Evolutionary conservation across 768 basidiomycete genomes (phyloP).

Genomic region (Boletus reticuloceps): DNA sequence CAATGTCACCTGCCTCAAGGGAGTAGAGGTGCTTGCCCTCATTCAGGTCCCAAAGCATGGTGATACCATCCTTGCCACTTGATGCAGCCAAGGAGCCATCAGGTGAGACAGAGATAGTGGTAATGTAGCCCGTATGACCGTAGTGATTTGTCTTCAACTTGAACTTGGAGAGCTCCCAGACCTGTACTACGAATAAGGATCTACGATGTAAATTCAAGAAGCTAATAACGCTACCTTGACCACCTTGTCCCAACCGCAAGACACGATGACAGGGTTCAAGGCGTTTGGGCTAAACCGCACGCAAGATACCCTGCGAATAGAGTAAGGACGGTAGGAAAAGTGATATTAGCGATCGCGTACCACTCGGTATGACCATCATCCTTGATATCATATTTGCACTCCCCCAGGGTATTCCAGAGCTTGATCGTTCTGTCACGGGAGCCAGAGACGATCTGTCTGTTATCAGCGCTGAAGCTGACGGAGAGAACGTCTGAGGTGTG

Average conservation of each 20-base stretch:
- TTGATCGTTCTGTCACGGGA: constrained; percentile 97
- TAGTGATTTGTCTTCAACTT: constrained; percentile 99
- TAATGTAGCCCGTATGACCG: constrained; percentile 99
- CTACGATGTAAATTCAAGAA: background rate
- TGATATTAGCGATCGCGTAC: constrained; percentile 32
- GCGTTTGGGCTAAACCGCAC: constrained; percentile 99
- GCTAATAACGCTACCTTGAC: constrained; percentile 76
- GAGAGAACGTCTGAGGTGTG: constrained; percentile 98
- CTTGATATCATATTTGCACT: constrained; percentile 99
- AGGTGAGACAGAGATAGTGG: constrained; percentile 96
- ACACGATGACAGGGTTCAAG: constrained; percentile 96
- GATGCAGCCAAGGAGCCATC: constrained; percentile 99
- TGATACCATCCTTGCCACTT: constrained; percentile 99
- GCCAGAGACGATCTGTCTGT: constrained; percentile 98
- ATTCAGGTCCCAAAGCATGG: constrained; percentile 99
- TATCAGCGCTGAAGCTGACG: constrained; percentile 99
- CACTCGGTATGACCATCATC: constrained; percentile 98
- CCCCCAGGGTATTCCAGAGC: constrained; percentile 99
- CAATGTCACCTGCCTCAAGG: constrained; percentile 95
- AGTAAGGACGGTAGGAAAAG: background rate
- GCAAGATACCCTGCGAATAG: constrained; percentile 81
- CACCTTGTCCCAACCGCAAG: constrained; percentile 99
- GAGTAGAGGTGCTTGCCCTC: constrained; percentile 99
- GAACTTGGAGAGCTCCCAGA: constrained; percentile 99
- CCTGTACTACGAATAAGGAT: constrained; percentile 53